Percentiles rank a stretch among this genome's conserved stretches.
phyloP scores from a whole-genome alignment of 1,284 basidiomycete genomes.

The Neolentinus lepideus region DNA sequence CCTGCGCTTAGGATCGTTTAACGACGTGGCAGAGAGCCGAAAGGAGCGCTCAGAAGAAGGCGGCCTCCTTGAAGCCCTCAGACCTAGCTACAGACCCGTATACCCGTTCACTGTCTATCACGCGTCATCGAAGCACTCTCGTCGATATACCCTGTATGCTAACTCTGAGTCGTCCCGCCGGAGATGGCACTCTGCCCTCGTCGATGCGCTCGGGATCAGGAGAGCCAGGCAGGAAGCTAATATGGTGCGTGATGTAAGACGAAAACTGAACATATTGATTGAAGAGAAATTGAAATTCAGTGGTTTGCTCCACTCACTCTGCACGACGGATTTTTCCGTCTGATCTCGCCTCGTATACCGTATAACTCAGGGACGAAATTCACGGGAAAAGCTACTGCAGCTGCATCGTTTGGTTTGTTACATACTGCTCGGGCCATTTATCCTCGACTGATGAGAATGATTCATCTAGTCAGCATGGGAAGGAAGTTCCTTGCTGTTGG shows the following conservation, averaged over 20 bases:
- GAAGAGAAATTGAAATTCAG: conserved; percentile 25
- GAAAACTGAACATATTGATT: not conserved
- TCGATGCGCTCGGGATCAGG: conserved; percentile 54
- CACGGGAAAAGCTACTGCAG: conserved; percentile 51
- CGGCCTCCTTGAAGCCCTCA: conserved; percentile 44
- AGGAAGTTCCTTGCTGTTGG: conserved; percentile 54
- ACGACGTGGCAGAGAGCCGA: conserved; percentile 46
- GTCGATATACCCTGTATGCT: conserved; percentile 68
- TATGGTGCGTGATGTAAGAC: conserved; percentile 38
- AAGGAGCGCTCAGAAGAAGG: conserved; percentile 53
- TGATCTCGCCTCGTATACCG: conserved; percentile 26
- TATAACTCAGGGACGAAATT: conserved; percentile 25
- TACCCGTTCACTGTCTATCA: conserved; percentile 76
- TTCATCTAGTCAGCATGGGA: conserved; percentile 34
- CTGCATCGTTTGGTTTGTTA: conserved; percentile 54
- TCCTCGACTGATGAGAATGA: conserved; percentile 1
- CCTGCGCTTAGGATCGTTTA: conserved; percentile 61
- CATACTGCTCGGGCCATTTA: not conserved
- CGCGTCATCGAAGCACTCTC: conserved; percentile 41
- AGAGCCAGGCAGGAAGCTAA: conserved; percentile 60
- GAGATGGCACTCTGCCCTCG: conserved; percentile 56
- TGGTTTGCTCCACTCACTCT: conserved; percentile 56
- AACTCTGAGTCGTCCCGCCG: conserved; percentile 45
- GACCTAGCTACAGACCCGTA: conserved; percentile 41
- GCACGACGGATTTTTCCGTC: conserved; percentile 55